Conservation (phyloP, 2,329 filamentous ascomycete species). For the Claviceps fusiformis region DNA sequence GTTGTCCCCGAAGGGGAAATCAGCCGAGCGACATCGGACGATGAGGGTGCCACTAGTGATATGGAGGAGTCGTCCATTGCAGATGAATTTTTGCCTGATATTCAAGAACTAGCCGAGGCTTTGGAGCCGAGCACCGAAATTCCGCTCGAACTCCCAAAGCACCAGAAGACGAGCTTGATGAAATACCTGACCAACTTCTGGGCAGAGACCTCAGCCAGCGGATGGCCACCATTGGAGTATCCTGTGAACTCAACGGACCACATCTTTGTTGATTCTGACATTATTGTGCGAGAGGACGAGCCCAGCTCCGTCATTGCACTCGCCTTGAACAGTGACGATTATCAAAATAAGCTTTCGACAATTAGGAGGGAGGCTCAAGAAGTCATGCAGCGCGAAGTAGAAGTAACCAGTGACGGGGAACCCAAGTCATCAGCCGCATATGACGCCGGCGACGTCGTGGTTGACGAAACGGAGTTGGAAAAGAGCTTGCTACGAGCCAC, state of each 20-base stretch:
- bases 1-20: slow-evolving; percentile 15
- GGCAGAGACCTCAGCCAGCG: slow-evolving; percentile 92
- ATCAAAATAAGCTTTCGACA: slow-evolving; percentile 61
- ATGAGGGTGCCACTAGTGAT: slow-evolving; percentile 57
- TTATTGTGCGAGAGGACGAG: slow-evolving; percentile 94
- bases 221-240: slow-evolving; percentile 86
- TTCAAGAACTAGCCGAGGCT: slow-evolving; percentile 48
- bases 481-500: slow-evolving; percentile 71
- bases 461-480: slow-evolving; percentile 63
- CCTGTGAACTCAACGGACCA: slow-evolving; percentile 80
- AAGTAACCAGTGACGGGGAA: slow-evolving; percentile 16
- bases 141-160: slow-evolving; percentile 67
- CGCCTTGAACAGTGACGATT: slow-evolving; percentile 77
- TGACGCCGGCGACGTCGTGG: slow-evolving; percentile 25
- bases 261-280: slow-evolving; percentile 91
- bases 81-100: slow-evolving; percentile 53
- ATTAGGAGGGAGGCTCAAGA: slow-evolving; percentile 43
- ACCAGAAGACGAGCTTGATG: slow-evolving; percentile 86
- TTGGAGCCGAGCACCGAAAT: slow-evolving; percentile 48
- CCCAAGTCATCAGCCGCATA: slow-evolving; percentile 18
- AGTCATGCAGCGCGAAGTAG: slow-evolving; percentile 24
- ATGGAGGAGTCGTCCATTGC: slow-evolving; percentile 58
- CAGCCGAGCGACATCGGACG: slow-evolving; percentile 50
- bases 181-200: slow-evolving; percentile 96
- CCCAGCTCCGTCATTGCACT: slow-evolving; percentile 93